phyloP scores from a whole-genome alignment of 2,329 filamentous ascomycete genomes.

The Sporothrix dimorphospora region DNA sequence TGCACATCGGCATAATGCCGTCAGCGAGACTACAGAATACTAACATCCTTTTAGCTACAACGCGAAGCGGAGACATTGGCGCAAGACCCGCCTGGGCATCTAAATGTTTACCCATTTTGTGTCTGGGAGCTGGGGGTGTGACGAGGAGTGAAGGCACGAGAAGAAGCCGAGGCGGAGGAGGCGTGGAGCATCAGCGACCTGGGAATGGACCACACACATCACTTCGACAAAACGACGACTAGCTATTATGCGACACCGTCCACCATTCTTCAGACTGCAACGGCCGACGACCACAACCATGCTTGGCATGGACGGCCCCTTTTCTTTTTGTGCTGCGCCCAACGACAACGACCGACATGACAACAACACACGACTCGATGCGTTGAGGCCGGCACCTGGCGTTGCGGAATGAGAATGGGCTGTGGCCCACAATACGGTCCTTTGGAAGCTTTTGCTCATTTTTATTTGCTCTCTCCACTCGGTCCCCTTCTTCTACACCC shows the following conservation, averaged over 20 bases:
- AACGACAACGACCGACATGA: conserved; percentile 6
- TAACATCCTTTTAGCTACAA: conserved; percentile 76
- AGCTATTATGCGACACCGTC: background rate
- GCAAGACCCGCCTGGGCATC: conserved; percentile 99
- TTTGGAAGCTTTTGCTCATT: background rate
- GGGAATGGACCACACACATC: background rate
- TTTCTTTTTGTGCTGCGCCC: conserved; percentile 1
- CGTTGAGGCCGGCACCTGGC: background rate
- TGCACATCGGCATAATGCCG: background rate
- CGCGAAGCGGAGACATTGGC: conserved; percentile 99
- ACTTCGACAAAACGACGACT: conserved; percentile 14
- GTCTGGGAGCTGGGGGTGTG: conserved; percentile 24
- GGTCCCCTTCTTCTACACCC: conserved; percentile 9
- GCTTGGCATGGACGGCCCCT: background rate
- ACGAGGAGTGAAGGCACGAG: conserved; percentile 19
- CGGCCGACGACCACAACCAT: background rate
- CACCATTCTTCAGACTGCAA: background rate
- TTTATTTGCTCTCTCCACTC: background rate
- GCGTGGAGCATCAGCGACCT: background rate
- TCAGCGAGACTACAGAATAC: background rate
- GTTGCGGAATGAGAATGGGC: conserved; percentile 5
- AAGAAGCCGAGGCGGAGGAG: conserved; percentile 2
- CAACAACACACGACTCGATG: background rate
- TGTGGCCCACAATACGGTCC: background rate
- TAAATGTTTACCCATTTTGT: conserved; percentile 58